phyloP scores from a whole-genome alignment of 306 rosid genomes.

The Heteromeles arbutifolia region DNA sequence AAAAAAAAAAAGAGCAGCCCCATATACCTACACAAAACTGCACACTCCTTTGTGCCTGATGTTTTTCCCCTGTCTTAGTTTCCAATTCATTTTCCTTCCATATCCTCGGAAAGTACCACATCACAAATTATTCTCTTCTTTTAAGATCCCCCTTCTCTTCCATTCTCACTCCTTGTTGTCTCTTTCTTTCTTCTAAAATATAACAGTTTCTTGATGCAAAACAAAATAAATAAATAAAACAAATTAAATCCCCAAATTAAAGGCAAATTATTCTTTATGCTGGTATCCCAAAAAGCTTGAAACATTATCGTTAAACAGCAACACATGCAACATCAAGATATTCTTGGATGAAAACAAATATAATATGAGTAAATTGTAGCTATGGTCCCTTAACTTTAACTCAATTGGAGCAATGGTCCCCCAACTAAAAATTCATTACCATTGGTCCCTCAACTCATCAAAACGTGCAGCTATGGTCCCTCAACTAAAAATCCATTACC shows the following conservation, averaged over 20 bases:
- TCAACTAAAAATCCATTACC: no score
- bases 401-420: no score
- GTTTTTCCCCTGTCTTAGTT: neutral
- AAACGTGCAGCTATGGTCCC: no score
- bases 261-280: neutral
- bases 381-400: no score
- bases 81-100: neutral
- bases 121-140: neutral
- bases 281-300: neutral
- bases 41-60: neutral
- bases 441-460: no score
- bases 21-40: neutral
- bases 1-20: no score
- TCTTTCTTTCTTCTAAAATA: no score
- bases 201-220: no score
- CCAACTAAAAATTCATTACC: no score
- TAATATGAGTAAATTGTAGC: no score
- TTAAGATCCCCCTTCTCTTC: neutral
- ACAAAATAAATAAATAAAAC: no score
- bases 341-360: neutral
- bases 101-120: neutral
- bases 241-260: neutral
- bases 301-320: neutral
- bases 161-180: no score
- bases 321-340: neutral